phyloP scores from a whole-genome alignment of 2,329 filamentous ascomycete genomes.

The Triangularia verruculosa region DNA sequence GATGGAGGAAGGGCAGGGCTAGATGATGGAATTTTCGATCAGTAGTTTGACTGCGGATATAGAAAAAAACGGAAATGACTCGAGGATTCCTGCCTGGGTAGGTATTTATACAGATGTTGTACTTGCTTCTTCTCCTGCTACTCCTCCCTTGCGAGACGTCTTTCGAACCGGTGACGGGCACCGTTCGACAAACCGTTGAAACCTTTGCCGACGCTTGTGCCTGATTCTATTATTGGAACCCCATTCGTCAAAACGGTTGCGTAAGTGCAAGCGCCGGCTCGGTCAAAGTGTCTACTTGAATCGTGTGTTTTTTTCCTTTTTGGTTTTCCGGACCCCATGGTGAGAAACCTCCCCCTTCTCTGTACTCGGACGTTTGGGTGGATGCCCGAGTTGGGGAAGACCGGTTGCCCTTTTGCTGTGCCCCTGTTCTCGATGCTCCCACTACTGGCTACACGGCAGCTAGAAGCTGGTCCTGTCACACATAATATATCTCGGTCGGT shows the following conservation, averaged over 20 bases:
- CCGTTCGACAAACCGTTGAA: neutral
- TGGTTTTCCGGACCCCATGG: no score
- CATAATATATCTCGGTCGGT: neutral
- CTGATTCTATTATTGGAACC: neutral
- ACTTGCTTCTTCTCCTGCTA: neutral
- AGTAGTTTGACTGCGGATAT: neutral
- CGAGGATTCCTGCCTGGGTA: neutral
- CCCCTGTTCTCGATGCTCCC: neutral
- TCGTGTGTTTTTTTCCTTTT: no score
- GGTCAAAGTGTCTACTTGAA: neutral
- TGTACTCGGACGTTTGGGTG: conserved; percentile 6
- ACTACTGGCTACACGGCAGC: neutral
- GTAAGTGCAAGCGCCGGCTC: neutral
- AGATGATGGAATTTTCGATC: neutral
- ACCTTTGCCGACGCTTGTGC: neutral
- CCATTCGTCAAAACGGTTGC: neutral
- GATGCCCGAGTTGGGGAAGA: conserved; percentile 17
- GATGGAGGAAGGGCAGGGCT: neutral
- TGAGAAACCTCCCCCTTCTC: neutral
- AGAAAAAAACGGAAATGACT: neutral
- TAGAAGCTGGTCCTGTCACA: neutral
- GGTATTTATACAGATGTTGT: neutral
- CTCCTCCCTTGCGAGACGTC: neutral
- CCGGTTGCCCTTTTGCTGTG: neutral
- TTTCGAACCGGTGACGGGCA: neutral